These are phyloP conservation scores for Brachypodium distachyon DNA, from an alignment of 202 grass and related monocot genomes.

Conservation along the genomic window DNA sequence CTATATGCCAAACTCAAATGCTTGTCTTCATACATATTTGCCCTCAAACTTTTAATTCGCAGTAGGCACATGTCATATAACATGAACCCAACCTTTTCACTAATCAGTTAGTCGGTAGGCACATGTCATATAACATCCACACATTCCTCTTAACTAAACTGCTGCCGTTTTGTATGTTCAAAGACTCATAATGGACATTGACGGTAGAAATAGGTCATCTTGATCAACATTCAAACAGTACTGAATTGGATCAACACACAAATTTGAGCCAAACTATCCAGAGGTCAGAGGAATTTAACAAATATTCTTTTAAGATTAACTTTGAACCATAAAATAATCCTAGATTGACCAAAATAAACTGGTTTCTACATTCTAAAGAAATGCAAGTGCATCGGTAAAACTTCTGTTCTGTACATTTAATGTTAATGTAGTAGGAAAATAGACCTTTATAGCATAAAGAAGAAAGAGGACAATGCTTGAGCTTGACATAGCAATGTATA, in stretches of 20 bases:
- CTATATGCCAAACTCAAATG: background rate
- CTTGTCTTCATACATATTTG: background rate
- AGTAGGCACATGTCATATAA: conserved; percentile 5
- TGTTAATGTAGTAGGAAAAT: background rate
- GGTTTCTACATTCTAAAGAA: background rate
- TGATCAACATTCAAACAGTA: too few species aligned
- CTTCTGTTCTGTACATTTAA: background rate
- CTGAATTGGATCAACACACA: background rate
- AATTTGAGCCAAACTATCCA: background rate
- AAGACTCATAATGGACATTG: background rate
- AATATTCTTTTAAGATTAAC: background rate
- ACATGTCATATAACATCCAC: background rate
- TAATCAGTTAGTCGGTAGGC: background rate
- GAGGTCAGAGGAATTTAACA: background rate
- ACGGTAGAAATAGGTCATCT: background rate
- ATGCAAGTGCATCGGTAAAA: conserved; percentile 2
- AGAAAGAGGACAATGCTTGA: conserved; percentile 8
- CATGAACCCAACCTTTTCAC: background rate
- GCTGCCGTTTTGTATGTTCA: background rate
- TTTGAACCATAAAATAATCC: background rate
- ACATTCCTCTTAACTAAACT: too few species aligned
- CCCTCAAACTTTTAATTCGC: background rate
- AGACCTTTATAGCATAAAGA: conserved; percentile 8
- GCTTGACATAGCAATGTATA: conserved; percentile 1
- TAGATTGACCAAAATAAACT: background rate